A percentile compares a stretch with the other conserved stretches of the same genome.
phyloP scores from a whole-genome alignment of 805 yeast species.

The Sugiyamaella valdiviana region DNA sequence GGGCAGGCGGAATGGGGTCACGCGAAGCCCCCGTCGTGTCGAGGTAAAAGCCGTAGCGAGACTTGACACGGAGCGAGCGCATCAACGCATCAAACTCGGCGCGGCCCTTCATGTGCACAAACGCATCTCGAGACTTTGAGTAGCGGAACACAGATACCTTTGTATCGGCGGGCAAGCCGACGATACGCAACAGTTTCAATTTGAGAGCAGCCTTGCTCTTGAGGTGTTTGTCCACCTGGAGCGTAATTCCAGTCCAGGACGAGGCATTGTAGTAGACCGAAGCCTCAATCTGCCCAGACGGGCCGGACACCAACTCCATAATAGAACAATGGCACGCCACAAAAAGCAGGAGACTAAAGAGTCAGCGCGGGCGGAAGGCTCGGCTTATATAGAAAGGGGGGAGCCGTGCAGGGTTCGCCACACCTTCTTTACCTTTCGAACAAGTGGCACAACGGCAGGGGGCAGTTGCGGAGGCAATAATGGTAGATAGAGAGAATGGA shows the following conservation, averaged over 20 bases:
- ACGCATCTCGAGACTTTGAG: slow-evolving; percentile 14
- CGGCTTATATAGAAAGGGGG: too few relatives aligned
- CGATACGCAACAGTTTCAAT: background rate
- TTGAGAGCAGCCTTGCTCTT: slow-evolving; percentile 4
- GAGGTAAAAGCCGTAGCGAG: slow-evolving; percentile 9
- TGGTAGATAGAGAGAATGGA: background rate
- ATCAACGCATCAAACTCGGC: slow-evolving; percentile 12
- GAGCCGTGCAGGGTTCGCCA: too few relatives aligned
- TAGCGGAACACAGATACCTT: slow-evolving; percentile 12
- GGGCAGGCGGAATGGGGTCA: background rate
- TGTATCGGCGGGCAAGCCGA: background rate
- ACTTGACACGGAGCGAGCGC: slow-evolving; percentile 16
- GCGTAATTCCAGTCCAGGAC: background rate
- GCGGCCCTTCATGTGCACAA: slow-evolving; percentile 8
- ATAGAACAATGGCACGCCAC: background rate
- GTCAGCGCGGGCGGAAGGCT: too few relatives aligned
- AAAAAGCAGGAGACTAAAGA: too few relatives aligned
- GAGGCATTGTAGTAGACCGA: background rate
- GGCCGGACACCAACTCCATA: background rate
- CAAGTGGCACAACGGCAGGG: background rate
- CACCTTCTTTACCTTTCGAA: too few relatives aligned
- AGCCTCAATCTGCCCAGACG: background rate
- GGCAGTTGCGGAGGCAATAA: background rate
- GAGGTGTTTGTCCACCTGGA: slow-evolving; percentile 1
- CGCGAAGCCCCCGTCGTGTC: background rate